phyloP scores from a whole-genome alignment of 1,139 yeast species.

The Scheffersomyces stambukii region DNA sequence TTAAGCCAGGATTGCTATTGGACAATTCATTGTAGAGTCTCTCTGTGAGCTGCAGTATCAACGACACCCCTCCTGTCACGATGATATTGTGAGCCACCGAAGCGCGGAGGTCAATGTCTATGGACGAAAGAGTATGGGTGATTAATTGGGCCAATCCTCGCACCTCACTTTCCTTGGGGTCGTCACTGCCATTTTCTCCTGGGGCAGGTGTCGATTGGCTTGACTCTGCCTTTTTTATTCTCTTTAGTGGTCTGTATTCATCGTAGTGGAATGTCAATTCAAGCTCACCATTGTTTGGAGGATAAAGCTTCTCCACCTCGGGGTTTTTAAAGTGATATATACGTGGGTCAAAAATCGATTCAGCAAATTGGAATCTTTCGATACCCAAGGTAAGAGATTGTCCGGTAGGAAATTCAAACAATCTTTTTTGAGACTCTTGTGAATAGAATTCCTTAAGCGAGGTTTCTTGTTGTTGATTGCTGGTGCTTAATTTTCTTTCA shows the following conservation, averaged over 20 bases:
- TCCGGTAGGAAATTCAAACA: conserved; percentile 79
- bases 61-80: conserved; percentile 83
- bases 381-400: conserved; percentile 36
- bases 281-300: conserved; percentile 36
- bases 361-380: conserved; percentile 69
- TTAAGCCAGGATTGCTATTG: conserved; percentile 80
- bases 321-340: conserved; percentile 31
- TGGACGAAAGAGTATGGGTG: conserved; percentile 60
- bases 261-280: conserved; percentile 38
- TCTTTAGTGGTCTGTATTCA: conserved; percentile 71
- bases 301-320: conserved; percentile 22
- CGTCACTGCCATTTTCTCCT: no score
- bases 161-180: conserved; percentile 11
- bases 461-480: conserved; percentile 14
- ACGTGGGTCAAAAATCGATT: conserved; percentile 68
- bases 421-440: conserved; percentile 38
- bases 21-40: conserved; percentile 73
- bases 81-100: conserved; percentile 89
- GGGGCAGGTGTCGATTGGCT: conserved; percentile 39
- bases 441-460: conserved; percentile 25
- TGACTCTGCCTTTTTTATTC: conserved; percentile 47
- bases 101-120: conserved; percentile 88
- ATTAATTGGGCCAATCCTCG: conserved; percentile 69
- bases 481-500: conserved; percentile 28
- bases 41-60: conserved; percentile 86